Base-by-base conservation (phyloP, 1,284 basidiomycete genomes). In the Naganishia sp. region DNA sequence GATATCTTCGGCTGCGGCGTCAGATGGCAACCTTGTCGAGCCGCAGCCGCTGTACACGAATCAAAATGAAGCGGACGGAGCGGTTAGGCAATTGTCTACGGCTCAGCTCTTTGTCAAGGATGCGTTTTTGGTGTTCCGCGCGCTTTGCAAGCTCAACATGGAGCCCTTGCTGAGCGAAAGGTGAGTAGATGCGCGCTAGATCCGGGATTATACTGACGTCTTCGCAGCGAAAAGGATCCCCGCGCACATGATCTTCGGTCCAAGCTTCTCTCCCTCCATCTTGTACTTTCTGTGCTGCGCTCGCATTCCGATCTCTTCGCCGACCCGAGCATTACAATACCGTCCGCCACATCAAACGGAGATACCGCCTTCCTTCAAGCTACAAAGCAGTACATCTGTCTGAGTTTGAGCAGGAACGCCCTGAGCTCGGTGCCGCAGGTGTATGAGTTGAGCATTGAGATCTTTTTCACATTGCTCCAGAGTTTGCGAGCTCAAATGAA, bases 401-500 rank as follows among this genome's bases (percentile, higher is more conserved):
- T 97, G 70, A 90, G 88, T 70, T 81, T 99, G 72, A 96, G 92
- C 73, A 86, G 96, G 57, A 99, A 99, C 77, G 95, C 95, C 55
- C 90, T 98, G 69, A 94, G 91, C 76, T 88, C 94, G 9, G 92
- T 99, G 23, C 89, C 90, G 21, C 94, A 96, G 78, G 94, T 99
- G 23, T 99, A 99, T 78, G 97, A 99, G 77, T 87, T 95, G 61
- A 92, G 92, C 74, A 94, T 97, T 64, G 96, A 99, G 81, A 97
- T 99, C 72, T 99, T 99, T 79, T 99, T 95, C 94, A 87, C 92
- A 72, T 90, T 98, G 54, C 81, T 99, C 25, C 87, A 89, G 59
- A 92, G 92, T 6, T 89, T 99, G 88, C 86, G 96, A 39, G 93
- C 92, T 36, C 96, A 93, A 81, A 85, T 99, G 70, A 99, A 99